Evolutionary conservation across 2,329 filamentous ascomycete genomes (phyloP).

Genomic region (Plectosphaerella cucumerina): DNA sequence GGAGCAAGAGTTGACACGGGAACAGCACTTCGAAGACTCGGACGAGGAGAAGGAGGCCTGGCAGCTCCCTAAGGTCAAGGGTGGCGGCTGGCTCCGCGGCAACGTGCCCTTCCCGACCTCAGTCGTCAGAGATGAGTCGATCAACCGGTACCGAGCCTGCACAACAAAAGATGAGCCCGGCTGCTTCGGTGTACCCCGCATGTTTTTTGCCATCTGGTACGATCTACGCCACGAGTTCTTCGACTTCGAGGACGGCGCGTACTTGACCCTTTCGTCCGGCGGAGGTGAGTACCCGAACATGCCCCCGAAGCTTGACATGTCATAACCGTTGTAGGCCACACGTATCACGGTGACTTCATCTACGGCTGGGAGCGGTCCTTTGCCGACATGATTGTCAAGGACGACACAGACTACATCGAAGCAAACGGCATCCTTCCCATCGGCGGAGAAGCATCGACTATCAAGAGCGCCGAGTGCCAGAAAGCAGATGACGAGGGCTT

Average conservation of each 20-base stretch:
- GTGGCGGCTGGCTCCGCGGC: slow-evolving; percentile 2
- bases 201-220: slow-evolving; percentile 4
- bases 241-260: slow-evolving; percentile 1
- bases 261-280: slow-evolving; percentile 1
- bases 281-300: neutral
- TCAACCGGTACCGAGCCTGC: slow-evolving; percentile 1
- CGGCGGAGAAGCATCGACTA: neutral
- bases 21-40: neutral
- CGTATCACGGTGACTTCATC: slow-evolving; percentile 3
- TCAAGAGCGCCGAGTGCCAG: neutral
- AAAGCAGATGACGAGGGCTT: neutral
- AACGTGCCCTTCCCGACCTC: slow-evolving; percentile 1
- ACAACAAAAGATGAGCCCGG: neutral
- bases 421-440: neutral
- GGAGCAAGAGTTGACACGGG: too few species aligned
- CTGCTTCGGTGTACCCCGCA: slow-evolving; percentile 1
- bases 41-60: slow-evolving; percentile 2
- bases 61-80: slow-evolving; percentile 1
- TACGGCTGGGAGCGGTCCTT: slow-evolving; percentile 1
- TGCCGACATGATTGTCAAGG: slow-evolving; percentile 1
- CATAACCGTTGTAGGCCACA: neutral
- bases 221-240: slow-evolving; percentile 1
- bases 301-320: neutral
- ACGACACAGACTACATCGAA: slow-evolving; percentile 1
- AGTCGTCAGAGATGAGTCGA: slow-evolving; percentile 1